Conservation (phyloP, 208 protist species). For the Acanthamoeba triangularis region DNA sequence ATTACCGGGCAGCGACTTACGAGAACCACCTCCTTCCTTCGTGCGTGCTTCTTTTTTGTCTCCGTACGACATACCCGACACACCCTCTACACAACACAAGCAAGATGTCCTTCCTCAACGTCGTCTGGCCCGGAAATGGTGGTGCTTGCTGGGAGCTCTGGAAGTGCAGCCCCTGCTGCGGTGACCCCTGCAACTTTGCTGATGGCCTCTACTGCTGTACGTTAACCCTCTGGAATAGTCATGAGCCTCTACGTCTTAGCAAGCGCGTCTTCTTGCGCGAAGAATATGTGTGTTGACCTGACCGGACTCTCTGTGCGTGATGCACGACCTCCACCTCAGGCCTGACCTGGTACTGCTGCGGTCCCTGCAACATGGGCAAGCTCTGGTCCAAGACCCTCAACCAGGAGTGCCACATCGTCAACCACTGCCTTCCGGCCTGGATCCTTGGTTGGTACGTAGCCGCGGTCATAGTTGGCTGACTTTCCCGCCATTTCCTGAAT, state of each 20-base stretch:
- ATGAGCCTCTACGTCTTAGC: neutral
- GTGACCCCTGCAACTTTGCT: constrained; percentile 62
- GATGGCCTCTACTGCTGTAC: constrained; percentile 68
- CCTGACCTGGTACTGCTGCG: constrained; percentile 66
- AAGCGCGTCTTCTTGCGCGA: neutral
- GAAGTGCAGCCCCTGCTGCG: constrained; percentile 66
- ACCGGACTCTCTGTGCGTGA: neutral
- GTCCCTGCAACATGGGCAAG: constrained; percentile 60
- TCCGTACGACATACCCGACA: neutral
- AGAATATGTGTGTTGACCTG: neutral
- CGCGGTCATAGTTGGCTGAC: neutral
- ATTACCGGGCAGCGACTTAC: neutral
- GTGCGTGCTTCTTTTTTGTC: neutral
- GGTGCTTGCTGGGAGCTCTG: constrained; percentile 67
- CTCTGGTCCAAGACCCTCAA: constrained; percentile 52
- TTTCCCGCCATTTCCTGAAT: neutral
- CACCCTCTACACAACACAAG: neutral
- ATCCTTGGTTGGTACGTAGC: neutral
- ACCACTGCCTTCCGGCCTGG: constrained; percentile 63
- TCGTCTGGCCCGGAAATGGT: constrained; percentile 55
- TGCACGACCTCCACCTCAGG: neutral
- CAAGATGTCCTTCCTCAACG: constrained; percentile 65
- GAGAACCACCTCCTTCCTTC: neutral
- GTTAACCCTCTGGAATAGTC: neutral
- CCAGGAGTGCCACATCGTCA: constrained; percentile 64